A percentile compares a stretch with the other conserved stretches of the same genome.
These are phyloP conservation scores for Ophiostoma sp. DNA, from an alignment of 2,329 filamentous ascomycete species.

Conservation along the genomic window DNA sequence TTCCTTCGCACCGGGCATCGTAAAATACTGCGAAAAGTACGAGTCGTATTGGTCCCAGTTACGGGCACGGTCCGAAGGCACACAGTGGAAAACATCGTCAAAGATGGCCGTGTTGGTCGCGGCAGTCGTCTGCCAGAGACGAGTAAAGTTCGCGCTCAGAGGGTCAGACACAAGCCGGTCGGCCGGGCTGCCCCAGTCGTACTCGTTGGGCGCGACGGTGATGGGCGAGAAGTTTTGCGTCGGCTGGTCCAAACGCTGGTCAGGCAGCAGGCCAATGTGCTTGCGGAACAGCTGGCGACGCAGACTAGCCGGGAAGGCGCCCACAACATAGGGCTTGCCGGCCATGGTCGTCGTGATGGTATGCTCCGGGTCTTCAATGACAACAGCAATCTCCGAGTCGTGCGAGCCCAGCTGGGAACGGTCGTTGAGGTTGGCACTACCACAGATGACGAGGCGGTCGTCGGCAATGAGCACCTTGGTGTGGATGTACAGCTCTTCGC, in stretches of 20 bases:
- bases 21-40: slow-evolving; percentile 69
- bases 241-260: slow-evolving; percentile 67
- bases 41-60: slow-evolving; percentile 73
- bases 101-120: slow-evolving; percentile 79
- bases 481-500: slow-evolving; percentile 63
- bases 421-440: slow-evolving; percentile 61
- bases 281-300: slow-evolving; percentile 85
- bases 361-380: slow-evolving; percentile 72
- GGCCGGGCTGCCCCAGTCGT: slow-evolving; percentile 68
- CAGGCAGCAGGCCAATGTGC: slow-evolving; percentile 77
- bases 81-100: slow-evolving; percentile 75
- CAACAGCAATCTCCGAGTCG: slow-evolving; percentile 84
- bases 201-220: slow-evolving; percentile 64
- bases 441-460: slow-evolving; percentile 78
- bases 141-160: slow-evolving; percentile 65
- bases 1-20: slow-evolving; percentile 51
- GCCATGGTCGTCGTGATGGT: slow-evolving; percentile 72
- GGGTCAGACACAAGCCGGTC: slow-evolving; percentile 74
- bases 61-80: slow-evolving; percentile 67
- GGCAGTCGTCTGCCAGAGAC: slow-evolving; percentile 73
- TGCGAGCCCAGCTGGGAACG: slow-evolving; percentile 78
- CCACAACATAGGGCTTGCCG: slow-evolving; percentile 67
- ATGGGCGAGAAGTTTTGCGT: slow-evolving; percentile 77
- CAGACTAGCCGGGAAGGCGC: slow-evolving; percentile 73
- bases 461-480: slow-evolving; percentile 78